Evolutionary conservation across 2,329 filamentous ascomycete genomes (phyloP).

Genomic region (Curvularia lunata): DNA sequence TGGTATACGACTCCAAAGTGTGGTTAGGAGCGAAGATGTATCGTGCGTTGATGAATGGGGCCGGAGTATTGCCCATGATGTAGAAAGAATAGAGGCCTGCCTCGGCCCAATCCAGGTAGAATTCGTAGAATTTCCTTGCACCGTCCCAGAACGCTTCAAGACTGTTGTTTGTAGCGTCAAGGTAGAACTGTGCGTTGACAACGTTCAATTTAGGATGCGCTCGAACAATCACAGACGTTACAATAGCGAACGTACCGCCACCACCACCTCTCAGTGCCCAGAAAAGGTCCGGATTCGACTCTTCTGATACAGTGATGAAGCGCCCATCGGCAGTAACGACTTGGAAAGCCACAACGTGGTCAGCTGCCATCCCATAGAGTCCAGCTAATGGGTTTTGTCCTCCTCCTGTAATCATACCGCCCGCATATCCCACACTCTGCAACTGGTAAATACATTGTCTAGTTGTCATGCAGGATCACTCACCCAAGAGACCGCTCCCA

Average conservation of each 20-base stretch:
- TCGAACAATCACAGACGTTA: slow-evolving; percentile 23
- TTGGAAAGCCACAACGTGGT: slow-evolving; percentile 28
- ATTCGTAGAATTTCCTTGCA: slow-evolving; percentile 19
- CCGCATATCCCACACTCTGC: slow-evolving; percentile 56
- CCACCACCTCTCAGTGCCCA: slow-evolving; percentile 36
- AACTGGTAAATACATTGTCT: background rate
- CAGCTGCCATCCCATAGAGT: slow-evolving; percentile 47
- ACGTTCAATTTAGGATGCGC: slow-evolving; percentile 32
- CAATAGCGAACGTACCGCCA: slow-evolving; percentile 26
- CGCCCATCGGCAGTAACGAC: slow-evolving; percentile 29
- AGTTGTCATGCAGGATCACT: background rate
- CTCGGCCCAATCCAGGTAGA: slow-evolving; percentile 23
- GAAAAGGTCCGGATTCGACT: slow-evolving; percentile 26
- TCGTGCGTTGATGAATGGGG: slow-evolving; percentile 19
- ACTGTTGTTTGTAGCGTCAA: slow-evolving; percentile 24
- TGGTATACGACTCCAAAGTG: slow-evolving; percentile 17
- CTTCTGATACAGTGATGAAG: slow-evolving; percentile 12
- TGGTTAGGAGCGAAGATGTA: slow-evolving; percentile 29
- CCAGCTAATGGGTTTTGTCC: slow-evolving; percentile 60
- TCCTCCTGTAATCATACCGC: slow-evolving; percentile 52
- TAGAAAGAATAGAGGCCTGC: slow-evolving; percentile 26
- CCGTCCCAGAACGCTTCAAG: slow-evolving; percentile 29
- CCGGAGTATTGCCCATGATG: slow-evolving; percentile 20
- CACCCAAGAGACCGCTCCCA: slow-evolving; percentile 32
- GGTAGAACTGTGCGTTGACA: slow-evolving; percentile 32